Conservation (phyloP, 176 grass and related monocot species). For the Poa annua region DNA sequence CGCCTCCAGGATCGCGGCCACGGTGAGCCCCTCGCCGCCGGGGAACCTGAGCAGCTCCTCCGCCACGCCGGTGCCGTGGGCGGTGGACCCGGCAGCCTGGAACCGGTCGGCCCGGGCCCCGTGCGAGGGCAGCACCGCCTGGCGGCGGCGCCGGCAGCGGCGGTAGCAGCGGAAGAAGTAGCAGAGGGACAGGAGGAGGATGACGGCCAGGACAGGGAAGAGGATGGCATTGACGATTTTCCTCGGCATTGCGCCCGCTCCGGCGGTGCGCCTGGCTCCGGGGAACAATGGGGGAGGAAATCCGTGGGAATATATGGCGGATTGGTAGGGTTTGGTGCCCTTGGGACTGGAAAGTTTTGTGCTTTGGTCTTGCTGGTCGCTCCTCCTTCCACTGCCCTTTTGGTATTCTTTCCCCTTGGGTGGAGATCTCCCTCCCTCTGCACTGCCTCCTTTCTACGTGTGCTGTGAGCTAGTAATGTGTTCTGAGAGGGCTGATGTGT, state of each 20-base stretch:
- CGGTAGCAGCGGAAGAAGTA: constrained; percentile 49
- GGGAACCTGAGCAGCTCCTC: constrained; percentile 76
- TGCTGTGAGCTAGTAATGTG: background rate
- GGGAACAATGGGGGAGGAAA: background rate
- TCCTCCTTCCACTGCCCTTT: constrained; percentile 17
- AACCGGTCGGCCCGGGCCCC: constrained; percentile 42
- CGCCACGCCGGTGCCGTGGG: constrained; percentile 37
- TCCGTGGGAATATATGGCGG: background rate
- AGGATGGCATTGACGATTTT: constrained; percentile 48
- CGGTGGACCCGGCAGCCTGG: constrained; percentile 32
- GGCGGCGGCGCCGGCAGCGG: constrained; percentile 32
- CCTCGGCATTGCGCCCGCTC: constrained; percentile 46
- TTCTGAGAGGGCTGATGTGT: background rate
- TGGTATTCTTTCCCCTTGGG: constrained; percentile 36
- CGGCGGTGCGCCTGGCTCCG: constrained; percentile 14
- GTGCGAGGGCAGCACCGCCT: constrained; percentile 45
- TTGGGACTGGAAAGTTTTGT: constrained; percentile 27
- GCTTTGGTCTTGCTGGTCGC: constrained; percentile 22
- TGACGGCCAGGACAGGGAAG: constrained; percentile 45
- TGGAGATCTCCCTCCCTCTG: background rate
- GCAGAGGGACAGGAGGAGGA: constrained; percentile 39
- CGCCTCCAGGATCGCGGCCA: constrained; percentile 75
- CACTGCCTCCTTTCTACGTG: background rate
- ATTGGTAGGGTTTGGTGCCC: constrained; percentile 52
- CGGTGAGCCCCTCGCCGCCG: constrained; percentile 81